Conservation (phyloP, 345 rosid species). For the Sisymbrium irio region DNA sequence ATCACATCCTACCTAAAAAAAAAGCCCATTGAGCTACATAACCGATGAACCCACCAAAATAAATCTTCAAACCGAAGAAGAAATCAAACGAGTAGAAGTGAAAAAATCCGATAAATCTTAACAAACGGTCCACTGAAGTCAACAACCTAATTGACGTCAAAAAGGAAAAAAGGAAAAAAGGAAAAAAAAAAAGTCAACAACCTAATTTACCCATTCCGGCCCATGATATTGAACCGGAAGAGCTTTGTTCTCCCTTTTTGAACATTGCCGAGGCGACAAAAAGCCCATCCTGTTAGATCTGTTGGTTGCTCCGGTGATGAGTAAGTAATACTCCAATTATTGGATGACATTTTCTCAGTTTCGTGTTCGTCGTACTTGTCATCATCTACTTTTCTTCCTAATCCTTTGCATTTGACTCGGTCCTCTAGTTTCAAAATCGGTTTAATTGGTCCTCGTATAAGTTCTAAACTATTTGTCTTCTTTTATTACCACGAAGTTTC, state of each 20-base stretch:
- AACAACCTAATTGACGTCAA: background rate
- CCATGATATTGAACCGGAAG: background rate
- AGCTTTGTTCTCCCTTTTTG: background rate
- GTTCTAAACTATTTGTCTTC: background rate
- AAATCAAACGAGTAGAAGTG: background rate
- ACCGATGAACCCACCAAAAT: background rate
- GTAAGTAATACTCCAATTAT: background rate
- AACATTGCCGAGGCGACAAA: background rate
- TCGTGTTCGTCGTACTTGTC: background rate
- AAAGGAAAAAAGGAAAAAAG: background rate
- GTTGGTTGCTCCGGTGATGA: conserved; percentile 5
- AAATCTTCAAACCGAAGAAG: background rate
- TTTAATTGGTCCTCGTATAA: background rate
- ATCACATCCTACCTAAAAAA: background rate
- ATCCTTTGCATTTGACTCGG: conserved; percentile 5
- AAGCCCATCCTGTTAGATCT: background rate
- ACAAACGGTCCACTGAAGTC: background rate
- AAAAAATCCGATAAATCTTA: background rate
- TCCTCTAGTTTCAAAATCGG: conserved; percentile 18
- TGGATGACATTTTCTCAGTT: background rate
- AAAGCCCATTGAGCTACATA: background rate
- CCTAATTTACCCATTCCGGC: background rate
- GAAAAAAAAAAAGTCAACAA: no score
- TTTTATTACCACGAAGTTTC: conserved; percentile 4
- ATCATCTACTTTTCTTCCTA: conserved; percentile 2